These are phyloP conservation scores for Rhododendron mucronatum DNA, from an alignment of 148 eudicot genomes.

Conservation along the genomic window DNA sequence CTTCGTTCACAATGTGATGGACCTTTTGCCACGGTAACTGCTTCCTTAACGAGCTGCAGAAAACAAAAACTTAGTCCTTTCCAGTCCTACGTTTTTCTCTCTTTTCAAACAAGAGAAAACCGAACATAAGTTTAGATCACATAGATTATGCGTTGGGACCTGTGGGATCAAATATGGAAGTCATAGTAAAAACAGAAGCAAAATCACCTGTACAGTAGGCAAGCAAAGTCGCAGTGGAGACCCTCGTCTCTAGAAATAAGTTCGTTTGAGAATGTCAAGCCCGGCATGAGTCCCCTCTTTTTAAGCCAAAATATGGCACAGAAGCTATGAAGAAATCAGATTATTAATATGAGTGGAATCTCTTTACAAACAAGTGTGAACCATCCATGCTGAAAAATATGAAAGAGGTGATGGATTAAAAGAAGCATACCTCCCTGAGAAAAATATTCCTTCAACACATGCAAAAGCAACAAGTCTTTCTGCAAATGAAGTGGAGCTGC, in stretches of 20 bases:
- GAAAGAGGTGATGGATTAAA: neutral
- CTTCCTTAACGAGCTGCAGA: slow-evolving; percentile 47
- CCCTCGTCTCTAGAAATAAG: slow-evolving; percentile 90
- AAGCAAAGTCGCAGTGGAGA: slow-evolving; percentile 83
- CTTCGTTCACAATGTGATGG: slow-evolving; percentile 59
- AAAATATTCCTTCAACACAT: slow-evolving; percentile 83
- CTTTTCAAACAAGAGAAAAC: neutral
- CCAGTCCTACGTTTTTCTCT: neutral
- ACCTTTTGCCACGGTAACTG: slow-evolving; percentile 33
- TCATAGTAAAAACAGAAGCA: neutral
- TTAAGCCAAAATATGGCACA: slow-evolving; percentile 90
- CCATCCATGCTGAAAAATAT: neutral
- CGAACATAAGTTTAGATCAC: neutral
- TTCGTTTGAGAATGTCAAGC: slow-evolving; percentile 83
- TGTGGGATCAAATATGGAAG: neutral
- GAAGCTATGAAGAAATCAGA: slow-evolving; percentile 41
- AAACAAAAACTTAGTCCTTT: neutral
- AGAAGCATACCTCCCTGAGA: slow-evolving; percentile 65
- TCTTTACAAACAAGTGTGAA: neutral
- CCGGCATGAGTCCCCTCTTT: slow-evolving; percentile 87
- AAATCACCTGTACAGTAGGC: slow-evolving; percentile 61
- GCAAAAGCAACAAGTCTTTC: slow-evolving; percentile 87
- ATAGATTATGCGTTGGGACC: neutral
- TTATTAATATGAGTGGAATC: neutral
- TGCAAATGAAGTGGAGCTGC: slow-evolving; percentile 70